phyloP scores from a whole-genome alignment of 2,329 filamentous ascomycete species.

The Fusarium buharicum region DNA sequence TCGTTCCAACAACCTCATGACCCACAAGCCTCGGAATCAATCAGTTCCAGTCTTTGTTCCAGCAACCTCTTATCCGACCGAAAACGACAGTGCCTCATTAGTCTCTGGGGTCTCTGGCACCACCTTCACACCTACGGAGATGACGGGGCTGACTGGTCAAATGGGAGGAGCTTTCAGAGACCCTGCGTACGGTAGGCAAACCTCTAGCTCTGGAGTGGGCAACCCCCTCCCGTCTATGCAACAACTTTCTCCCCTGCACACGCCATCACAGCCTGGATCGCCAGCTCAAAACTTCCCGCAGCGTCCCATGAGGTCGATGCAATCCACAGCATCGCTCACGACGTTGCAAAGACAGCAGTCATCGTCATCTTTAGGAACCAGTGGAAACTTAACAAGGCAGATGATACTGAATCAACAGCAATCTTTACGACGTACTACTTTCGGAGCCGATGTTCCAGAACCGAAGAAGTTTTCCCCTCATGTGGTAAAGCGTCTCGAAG shows the following conservation, averaged over 20 bases:
- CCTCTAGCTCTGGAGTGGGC: conserved; percentile 15
- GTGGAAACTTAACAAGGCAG: conserved; percentile 51
- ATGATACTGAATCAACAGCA: conserved; percentile 60
- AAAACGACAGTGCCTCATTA: conserved; percentile 46
- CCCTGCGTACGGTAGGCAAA: conserved; percentile 34
- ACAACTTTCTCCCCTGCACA: conserved; percentile 34
- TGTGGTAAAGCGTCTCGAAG: conserved; percentile 62
- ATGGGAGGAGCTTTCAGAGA: conserved; percentile 35
- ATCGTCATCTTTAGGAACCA: conserved; percentile 31
- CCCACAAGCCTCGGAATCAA: conserved; percentile 44
- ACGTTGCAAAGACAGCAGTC: conserved; percentile 38
- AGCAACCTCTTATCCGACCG: conserved; percentile 35
- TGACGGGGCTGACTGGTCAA: conserved; percentile 32
- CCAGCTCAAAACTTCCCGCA: conserved; percentile 34
- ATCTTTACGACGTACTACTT: conserved; percentile 53
- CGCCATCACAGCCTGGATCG: conserved; percentile 34
- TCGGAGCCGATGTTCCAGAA: conserved; percentile 54
- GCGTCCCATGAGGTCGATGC: conserved; percentile 37
- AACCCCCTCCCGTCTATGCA: conserved; percentile 33
- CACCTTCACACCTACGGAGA: conserved; percentile 49
- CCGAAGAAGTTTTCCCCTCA: conserved; percentile 60
- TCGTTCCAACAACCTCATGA: conserved; percentile 65
- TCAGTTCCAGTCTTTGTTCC: conserved; percentile 40
- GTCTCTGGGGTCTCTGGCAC: conserved; percentile 50
- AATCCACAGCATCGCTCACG: conserved; percentile 41